Base-by-base conservation (phyloP, 805 yeast genomes). In the Blastobotrys parvus region DNA sequence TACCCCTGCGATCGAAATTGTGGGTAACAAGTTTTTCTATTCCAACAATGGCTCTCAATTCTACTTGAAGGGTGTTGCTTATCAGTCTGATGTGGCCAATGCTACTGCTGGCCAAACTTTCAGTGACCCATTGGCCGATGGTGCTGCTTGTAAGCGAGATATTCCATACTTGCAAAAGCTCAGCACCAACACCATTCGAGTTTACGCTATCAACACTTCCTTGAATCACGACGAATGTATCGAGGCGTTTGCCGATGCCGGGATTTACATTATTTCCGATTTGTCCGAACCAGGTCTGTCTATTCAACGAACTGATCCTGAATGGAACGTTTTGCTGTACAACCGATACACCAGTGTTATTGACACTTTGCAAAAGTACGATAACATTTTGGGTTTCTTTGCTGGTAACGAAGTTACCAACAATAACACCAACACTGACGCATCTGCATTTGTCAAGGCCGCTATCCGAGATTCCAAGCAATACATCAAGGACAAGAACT, bases 401-500 rank as follows among this genome's bases (percentile, higher is more conserved):
- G 97, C 97, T 22, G 98, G 97, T 49, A 90, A 90, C 65, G 98
- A 90, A 72, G 97, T 92, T 42, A 78, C 90, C 47, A 90, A 89
- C 64, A 87, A 85, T 58, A 44, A 47, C 51, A 68, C 87, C 39
- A 89, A 86, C 64, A 84, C 97, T 11, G 81, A 78, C 53, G 85
- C 97, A 25, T 88, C 97, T 22, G 87, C 97, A 1, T 90, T 80
- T 64, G 95, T 92, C 45, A 92, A 90, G 72, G 96, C 97, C 23
- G 95, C 97, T 15, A 74, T 92, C 48, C 81, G 98, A 65, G 98
- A 90, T 62, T 74, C 75, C 59, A 89, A 85, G 66, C 57, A 71
- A 15, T 88, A 92, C 66, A 84, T 92, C 54, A 63, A 68, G 42
- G 71, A 67, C 44, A 68, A 77, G 62, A 68, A 71, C 23, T 85